Evolutionary conservation across 2,329 filamentous ascomycete genomes (phyloP), one percentile per base, ranked within the genome.

Genomic region (Pleoardoris graminearum): DNA sequence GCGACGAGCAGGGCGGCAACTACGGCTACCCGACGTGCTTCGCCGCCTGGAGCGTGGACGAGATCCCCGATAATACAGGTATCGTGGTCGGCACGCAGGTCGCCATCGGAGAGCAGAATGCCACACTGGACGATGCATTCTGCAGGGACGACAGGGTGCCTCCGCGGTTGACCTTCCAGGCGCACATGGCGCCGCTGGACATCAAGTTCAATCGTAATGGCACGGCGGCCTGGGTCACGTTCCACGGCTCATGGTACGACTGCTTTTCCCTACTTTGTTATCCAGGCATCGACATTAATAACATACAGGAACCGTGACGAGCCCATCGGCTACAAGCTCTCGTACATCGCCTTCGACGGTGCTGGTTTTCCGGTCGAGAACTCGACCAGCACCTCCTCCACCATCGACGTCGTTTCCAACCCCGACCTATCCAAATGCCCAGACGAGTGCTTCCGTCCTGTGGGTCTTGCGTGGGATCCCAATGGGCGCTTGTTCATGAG

Each of bases 11-110:
- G 62, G 79, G 77, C 16, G 62, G 65, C 3, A 89, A 90, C 69
- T 87, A 86, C 63, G 88, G 88, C 19, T 91, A 90, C 65, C 88
- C 88, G 1, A 72, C 78, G 39, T 91, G 88, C 74, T 88, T 85
- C 61, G 77, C 87, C 0, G 77, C 86, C 7, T 90, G 87, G 86
- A 77, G 82, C 52, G 79, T 82, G 0, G 63, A 73, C 12, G 70
- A 74, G 21, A 74, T 82, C 63, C 88, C 56, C 55, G 62, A 78
- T 29, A 79, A 79, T 47, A 57, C 64, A 23, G 73, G 73, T 14
- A 61, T 79, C 33, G 51, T 71, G 14, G 74, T 79, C 5, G 80
- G 80, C 8, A 72, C 70, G 23, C 79, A 82, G 55, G 81, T 82
- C 59, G 79, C 78, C 6, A 77, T 81, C 23, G 75, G 72, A 25